Evolutionary conservation across 2,329 filamentous ascomycete genomes (phyloP), one percentile per base, ranked within the genome.

Genomic region (Nannizziopsis barbatae): DNA sequence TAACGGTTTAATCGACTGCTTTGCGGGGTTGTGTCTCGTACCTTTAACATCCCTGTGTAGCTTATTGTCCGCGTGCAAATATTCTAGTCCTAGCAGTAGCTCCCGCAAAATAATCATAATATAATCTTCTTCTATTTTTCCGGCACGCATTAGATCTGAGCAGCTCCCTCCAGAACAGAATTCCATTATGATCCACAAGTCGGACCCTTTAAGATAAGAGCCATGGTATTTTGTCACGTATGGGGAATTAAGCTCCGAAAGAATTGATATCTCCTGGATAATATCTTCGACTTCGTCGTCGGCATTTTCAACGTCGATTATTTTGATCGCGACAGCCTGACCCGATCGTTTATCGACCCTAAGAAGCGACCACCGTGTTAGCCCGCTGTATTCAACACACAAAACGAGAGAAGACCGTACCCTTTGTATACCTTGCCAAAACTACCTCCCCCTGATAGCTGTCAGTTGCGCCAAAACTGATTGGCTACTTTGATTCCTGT

Each of bases 211-310:
- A 57, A 95, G 80, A 62, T 92, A 96, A 49, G 90, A 95, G 56
- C 92, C 92, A 70, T 95, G 88, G 73, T 98, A 98, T 67, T 93
- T 92, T 35, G 92, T 98, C 53, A 96, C 90, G 63, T 93, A 95
- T 14, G 88, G 88, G 14, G 90, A 96, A 69, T 93, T 86, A 56
- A 98, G 79, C 68, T 94, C 90, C 30, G 92, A 95, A 48, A 98
- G 76, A 59, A 98, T 96, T 57, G 90, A 88, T 58, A 98, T 96
- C 70, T 98, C 92, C 65, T 95, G 88, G 65, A 96, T 95, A 60
- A 98, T 98, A 69, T 98, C 92, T 71, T 96, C 92, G 58, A 98
- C 90, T 70, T 98, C 92, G 66, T 98, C 92, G 69, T 98, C 92
- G 61, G 92, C 92, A 71, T 92, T 95, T 69, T 98, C 92, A 56